Conservation (phyloP, 495 filamentous ascomycete genomes). For the Aspergillus nidulans region DNA sequence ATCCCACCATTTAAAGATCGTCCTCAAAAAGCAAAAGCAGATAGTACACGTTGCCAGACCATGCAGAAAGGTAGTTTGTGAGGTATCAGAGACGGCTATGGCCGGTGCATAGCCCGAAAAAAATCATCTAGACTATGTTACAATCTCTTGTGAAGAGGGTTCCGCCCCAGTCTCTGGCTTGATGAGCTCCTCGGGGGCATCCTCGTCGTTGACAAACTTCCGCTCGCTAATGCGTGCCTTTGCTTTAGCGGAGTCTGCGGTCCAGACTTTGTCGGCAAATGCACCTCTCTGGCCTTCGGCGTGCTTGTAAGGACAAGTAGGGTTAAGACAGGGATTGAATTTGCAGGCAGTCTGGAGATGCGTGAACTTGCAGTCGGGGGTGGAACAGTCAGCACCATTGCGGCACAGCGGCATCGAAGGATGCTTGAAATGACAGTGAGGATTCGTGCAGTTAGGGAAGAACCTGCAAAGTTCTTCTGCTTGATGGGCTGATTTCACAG, state of each 20-base stretch:
- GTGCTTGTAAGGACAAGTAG: slow-evolving; percentile 82
- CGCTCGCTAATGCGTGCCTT: slow-evolving; percentile 77
- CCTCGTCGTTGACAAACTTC: slow-evolving; percentile 78
- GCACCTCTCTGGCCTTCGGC: slow-evolving; percentile 76
- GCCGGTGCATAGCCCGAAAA: background rate
- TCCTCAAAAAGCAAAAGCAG: slow-evolving; percentile 12
- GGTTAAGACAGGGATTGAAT: slow-evolving; percentile 86
- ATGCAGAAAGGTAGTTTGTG: slow-evolving; percentile 8
- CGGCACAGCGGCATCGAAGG: slow-evolving; percentile 76
- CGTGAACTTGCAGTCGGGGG: slow-evolving; percentile 82
- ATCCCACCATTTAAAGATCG: slow-evolving; percentile 26
- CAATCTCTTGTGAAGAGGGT: slow-evolving; percentile 32
- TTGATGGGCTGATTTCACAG: slow-evolving; percentile 69
- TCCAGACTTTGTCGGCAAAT: slow-evolving; percentile 93
- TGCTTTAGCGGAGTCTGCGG: slow-evolving; percentile 47
- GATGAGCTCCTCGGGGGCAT: slow-evolving; percentile 69
- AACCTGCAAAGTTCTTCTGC: slow-evolving; percentile 87
- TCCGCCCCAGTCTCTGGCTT: slow-evolving; percentile 54
- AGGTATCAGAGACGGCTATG: background rate
- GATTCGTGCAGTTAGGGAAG: slow-evolving; percentile 89
- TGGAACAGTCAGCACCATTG: slow-evolving; percentile 87
- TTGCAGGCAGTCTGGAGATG: slow-evolving; percentile 81
- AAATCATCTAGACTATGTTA: slow-evolving; percentile 24
- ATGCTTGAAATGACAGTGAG: slow-evolving; percentile 81
- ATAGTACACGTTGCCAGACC: slow-evolving; percentile 33